Evolutionary conservation across 352 stramenopile genomes (phyloP).

Genomic region (Paralagenidium karlingii): DNA sequence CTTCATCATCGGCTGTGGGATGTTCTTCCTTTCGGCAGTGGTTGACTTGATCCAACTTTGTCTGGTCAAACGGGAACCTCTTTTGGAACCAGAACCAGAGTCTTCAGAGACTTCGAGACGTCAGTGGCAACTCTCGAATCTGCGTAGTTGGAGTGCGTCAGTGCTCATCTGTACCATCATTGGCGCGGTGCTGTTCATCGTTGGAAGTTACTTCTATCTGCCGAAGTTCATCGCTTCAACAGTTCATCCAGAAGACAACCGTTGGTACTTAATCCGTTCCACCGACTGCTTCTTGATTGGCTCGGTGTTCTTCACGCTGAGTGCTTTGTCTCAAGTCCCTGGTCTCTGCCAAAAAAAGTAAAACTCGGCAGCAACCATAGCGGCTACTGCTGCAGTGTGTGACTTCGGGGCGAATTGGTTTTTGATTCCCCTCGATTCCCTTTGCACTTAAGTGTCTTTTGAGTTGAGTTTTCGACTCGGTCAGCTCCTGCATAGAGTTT

Average conservation of each 20-base stretch:
- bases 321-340: constrained; percentile 37
- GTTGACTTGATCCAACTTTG: constrained; percentile 46
- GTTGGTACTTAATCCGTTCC: constrained; percentile 63
- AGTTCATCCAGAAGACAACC: constrained; percentile 25
- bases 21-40: constrained; percentile 45
- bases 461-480: too few species aligned
- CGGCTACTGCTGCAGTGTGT: too few species aligned
- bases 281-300: constrained; percentile 65
- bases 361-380: too few species aligned
- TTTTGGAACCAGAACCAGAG: too few species aligned
- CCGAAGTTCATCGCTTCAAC: constrained; percentile 48
- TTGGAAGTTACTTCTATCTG: constrained; percentile 75
- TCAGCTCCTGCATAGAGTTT: too few species aligned
- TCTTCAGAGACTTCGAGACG: constrained; percentile 1
- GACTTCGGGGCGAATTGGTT: too few species aligned
- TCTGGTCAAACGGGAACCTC: too few species aligned
- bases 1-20: constrained; percentile 57
- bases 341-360: too few species aligned
- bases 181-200: constrained; percentile 57
- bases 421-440: too few species aligned
- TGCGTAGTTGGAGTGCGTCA: constrained; percentile 33
- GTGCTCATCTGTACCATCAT: constrained; percentile 39
- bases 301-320: constrained; percentile 71
- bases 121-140: constrained; percentile 35
- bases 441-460: too few species aligned